A percentile compares a stretch with the other conserved stretches of the same genome.
These are phyloP conservation scores for Penicillium psychrosexuale DNA, from an alignment of 2,329 filamentous ascomycete genomes.

Conservation along the genomic window DNA sequence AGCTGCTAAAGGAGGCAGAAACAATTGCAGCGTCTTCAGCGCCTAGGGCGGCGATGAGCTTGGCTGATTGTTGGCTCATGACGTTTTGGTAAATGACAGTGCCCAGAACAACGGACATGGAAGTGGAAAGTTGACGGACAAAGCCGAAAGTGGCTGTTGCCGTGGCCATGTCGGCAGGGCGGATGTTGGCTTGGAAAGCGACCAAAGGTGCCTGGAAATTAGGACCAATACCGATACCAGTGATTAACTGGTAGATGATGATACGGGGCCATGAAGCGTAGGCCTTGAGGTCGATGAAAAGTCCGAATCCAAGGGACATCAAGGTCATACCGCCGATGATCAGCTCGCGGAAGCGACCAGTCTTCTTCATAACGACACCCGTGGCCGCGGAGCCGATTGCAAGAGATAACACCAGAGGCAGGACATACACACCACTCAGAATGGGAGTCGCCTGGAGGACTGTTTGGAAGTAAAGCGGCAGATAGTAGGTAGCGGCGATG, in stretches of 20 bases:
- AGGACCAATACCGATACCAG: slow-evolving; percentile 60
- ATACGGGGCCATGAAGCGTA: slow-evolving; percentile 53
- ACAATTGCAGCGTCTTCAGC: slow-evolving; percentile 25
- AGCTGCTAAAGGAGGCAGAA: slow-evolving; percentile 36
- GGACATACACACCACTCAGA: slow-evolving; percentile 69
- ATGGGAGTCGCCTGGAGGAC: slow-evolving; percentile 67
- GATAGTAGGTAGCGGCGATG: slow-evolving; percentile 73
- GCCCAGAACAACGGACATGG: slow-evolving; percentile 59
- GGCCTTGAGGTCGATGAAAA: slow-evolving; percentile 57
- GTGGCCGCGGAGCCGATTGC: slow-evolving; percentile 60
- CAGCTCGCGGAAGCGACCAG: slow-evolving; percentile 61
- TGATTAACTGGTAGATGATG: slow-evolving; percentile 57
- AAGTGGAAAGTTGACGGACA: slow-evolving; percentile 56
- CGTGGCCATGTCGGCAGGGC: slow-evolving; percentile 58
- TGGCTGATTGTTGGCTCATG: slow-evolving; percentile 31
- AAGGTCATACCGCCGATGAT: slow-evolving; percentile 60
- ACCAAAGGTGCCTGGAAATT: slow-evolving; percentile 63
- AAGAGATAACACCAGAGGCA: slow-evolving; percentile 67
- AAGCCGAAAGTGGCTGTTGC: slow-evolving; percentile 63
- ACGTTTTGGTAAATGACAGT: slow-evolving; percentile 48
- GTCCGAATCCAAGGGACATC: slow-evolving; percentile 64
- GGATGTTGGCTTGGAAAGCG: slow-evolving; percentile 61
- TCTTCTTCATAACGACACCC: slow-evolving; percentile 70
- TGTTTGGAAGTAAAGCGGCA: slow-evolving; percentile 82
- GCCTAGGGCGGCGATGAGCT: slow-evolving; percentile 30